Conservation (phyloP, 2,329 filamentous ascomycete species). For the Ophiostoma australiae region DNA sequence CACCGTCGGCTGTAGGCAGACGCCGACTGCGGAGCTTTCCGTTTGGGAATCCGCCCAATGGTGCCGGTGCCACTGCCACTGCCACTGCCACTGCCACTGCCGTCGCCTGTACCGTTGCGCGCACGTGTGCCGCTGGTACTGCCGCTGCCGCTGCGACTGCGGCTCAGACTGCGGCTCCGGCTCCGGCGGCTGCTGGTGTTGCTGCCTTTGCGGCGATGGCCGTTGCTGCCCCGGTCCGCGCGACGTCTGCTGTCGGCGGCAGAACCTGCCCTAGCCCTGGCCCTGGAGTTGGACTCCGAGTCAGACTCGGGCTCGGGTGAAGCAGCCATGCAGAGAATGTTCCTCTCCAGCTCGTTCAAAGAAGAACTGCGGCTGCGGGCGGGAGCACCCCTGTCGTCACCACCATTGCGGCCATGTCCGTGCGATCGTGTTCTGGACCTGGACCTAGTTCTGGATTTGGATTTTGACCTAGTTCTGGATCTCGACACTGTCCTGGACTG, state of each 20-base stretch:
- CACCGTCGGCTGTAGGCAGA: conserved; percentile 8
- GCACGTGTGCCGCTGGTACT: neutral
- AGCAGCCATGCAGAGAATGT: conserved; percentile 30
- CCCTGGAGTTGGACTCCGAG: neutral
- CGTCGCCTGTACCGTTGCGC: neutral
- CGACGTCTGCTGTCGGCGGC: neutral
- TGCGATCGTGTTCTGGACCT: neutral
- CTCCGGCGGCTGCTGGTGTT: neutral
- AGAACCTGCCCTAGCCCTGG: neutral
- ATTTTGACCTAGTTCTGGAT: neutral
- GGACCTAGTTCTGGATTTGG: neutral
- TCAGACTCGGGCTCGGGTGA: conserved; percentile 20
- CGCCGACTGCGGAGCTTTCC: neutral
- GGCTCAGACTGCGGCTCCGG: neutral
- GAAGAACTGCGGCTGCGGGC: conserved; percentile 26
- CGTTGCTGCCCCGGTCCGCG: neutral
- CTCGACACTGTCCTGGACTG: neutral
- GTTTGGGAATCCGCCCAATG: neutral
- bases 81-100: too few relatives aligned
- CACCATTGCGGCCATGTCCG: neutral
- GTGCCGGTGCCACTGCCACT: neutral
- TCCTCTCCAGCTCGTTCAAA: conserved; percentile 28
- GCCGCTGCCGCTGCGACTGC: neutral
- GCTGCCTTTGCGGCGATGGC: neutral
- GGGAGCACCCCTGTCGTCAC: neutral